Evolutionary conservation across 2,329 filamentous ascomycete species (phyloP), one percentile per base, ranked within the genome.

Genomic region (Falciphora oryzae): DNA sequence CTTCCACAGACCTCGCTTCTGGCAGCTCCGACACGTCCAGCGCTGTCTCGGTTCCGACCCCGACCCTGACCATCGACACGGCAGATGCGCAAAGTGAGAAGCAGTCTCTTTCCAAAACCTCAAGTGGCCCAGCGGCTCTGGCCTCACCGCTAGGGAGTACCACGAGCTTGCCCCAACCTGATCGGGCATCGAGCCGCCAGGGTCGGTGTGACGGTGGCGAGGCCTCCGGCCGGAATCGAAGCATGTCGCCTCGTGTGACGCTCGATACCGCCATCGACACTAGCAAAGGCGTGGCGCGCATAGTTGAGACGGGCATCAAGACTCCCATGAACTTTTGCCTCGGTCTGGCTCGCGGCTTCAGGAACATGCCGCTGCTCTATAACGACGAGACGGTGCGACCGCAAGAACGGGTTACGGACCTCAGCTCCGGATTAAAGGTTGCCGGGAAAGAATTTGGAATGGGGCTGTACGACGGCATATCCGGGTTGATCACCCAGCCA

Each of bases 291-390:
- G 83, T 93, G 50, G 83, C 85, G 28, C 85, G 87, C n/a, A 89
- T 95, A 61, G 85, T 93, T 6, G 83, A 84, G 14, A 88, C 90
- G n/a, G 86, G 90, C 6, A 81, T 94, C 66, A 91, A 90, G 70
- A 89, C 89, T 1, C 93, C 93, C 0, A 89, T 95, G 82, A 92
- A 96, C 73, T 89, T 97, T 68, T 91, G 91, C 57, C 77, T 97
- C 57, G 90, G 90, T 0, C 77, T 97, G 53, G 90, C 93, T 0
- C 90, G 90, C 74, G 93, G 93, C 0, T 96, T 97, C 73, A 89
- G 94, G 72, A 97, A 97, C 70, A 89, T 91, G 7, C 93, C 93
- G 0, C 89, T 86, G 69, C 79, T 97, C 1, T 97, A 97, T 72
- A 90, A 93, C 57, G 93, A 96, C 70, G 87, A 91, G 1, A 93